Evolutionary conservation across 257 asterid genomes (phyloP).

Genomic region (Plantago major): DNA sequence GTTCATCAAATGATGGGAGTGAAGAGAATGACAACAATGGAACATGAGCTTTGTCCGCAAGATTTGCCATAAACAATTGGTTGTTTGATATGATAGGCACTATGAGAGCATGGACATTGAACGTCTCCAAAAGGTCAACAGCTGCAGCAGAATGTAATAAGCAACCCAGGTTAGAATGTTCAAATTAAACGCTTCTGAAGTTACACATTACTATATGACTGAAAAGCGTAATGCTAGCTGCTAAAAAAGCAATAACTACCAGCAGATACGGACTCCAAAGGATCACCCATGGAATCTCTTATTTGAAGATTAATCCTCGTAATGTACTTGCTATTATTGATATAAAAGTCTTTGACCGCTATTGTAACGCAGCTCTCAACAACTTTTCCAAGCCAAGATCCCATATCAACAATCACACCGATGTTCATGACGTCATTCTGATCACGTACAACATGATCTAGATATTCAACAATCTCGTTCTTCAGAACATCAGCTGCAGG

Average conservation of each 20-base stretch:
- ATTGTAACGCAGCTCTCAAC: slow-evolving; percentile 19
- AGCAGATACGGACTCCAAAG: slow-evolving; percentile 20
- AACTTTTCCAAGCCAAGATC: slow-evolving; percentile 29
- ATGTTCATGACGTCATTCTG: background rate
- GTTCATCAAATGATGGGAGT: slow-evolving; percentile 12
- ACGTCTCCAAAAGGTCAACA: slow-evolving; percentile 35
- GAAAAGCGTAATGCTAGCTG: background rate
- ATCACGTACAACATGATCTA: too few relatives aligned
- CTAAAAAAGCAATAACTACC: slow-evolving; percentile 17
- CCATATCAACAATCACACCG: slow-evolving; percentile 26
- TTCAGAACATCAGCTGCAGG: too few relatives aligned
- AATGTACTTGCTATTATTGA: background rate
- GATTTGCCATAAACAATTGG: slow-evolving; percentile 24
- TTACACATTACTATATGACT: background rate
- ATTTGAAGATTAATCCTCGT: slow-evolving; percentile 20
- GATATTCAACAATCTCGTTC: too few relatives aligned
- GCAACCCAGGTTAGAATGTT: slow-evolving; percentile 8
- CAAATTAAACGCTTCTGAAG: background rate
- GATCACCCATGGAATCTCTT: slow-evolving; percentile 24
- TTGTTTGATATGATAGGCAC: slow-evolving; percentile 26
- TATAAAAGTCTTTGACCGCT: slow-evolving; percentile 25
- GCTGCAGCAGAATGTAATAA: slow-evolving; percentile 26
- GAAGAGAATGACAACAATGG: slow-evolving; percentile 36
- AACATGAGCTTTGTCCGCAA: slow-evolving; percentile 26
- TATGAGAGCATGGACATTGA: slow-evolving; percentile 28